Conservation (phyloP, 2,329 filamentous ascomycete species). For the Trichoderma harzianum region DNA sequence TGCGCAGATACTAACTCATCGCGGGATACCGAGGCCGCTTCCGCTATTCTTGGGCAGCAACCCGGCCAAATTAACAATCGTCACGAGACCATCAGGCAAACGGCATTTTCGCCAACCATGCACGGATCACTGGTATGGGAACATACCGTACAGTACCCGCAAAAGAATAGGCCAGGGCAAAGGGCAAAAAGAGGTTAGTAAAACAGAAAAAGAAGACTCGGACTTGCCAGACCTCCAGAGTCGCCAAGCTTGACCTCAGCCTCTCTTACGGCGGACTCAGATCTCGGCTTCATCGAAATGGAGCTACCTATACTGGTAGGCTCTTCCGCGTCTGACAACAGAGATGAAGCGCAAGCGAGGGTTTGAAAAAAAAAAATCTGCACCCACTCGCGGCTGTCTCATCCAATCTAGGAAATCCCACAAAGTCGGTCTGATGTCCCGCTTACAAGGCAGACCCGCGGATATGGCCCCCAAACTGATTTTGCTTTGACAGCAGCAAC, state of each 20-base stretch:
- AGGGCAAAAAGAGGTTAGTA: neutral
- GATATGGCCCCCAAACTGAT: neutral
- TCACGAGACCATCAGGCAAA: neutral
- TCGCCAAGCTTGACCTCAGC: neutral
- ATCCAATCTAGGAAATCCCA: neutral
- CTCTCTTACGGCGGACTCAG: neutral
- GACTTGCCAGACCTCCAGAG: neutral
- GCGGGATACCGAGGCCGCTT: neutral
- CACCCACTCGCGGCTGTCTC: neutral
- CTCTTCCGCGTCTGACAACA: neutral
- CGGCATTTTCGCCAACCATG: neutral
- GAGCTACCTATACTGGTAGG: neutral
- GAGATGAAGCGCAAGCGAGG: neutral
- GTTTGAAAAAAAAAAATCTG: neutral
- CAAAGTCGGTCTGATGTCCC: neutral
- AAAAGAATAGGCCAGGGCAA: neutral
- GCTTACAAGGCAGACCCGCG: neutral
- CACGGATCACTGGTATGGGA: neutral
- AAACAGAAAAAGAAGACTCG: neutral
- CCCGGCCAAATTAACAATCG: neutral
- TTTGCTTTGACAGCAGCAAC: neutral
- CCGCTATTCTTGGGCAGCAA: neutral
- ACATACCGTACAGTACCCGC: neutral
- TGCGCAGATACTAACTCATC: neutral
- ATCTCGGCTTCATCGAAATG: neutral